These are phyloP conservation scores for Pleurotus platypus DNA, from an alignment of 768 basidiomycete genomes.

Conservation along the genomic window DNA sequence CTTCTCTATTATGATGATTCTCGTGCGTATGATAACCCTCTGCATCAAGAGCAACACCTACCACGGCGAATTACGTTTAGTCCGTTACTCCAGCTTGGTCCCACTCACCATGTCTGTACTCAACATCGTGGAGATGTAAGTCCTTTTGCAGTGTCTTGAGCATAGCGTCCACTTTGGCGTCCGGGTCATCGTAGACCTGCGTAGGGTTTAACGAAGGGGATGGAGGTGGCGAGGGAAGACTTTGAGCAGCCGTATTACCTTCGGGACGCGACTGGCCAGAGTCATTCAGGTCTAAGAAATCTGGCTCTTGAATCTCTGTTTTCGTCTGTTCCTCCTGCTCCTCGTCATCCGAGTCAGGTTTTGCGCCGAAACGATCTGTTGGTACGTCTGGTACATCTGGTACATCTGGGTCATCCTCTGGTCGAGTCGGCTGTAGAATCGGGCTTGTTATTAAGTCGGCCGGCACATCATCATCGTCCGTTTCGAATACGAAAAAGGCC, in stretches of 20 bases:
- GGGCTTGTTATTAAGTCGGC: slow-evolving; percentile 93
- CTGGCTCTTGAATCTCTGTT: slow-evolving; percentile 51
- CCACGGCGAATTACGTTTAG: not conserved
- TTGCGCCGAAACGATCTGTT: slow-evolving; percentile 39
- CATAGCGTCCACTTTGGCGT: slow-evolving; percentile 46
- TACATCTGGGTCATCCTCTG: slow-evolving; percentile 29
- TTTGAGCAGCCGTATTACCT: not conserved
- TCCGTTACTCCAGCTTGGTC: not conserved
- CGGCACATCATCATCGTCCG: slow-evolving; percentile 86
- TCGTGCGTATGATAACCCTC: slow-evolving; percentile 71
- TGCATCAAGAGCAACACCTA: slow-evolving; percentile 79
- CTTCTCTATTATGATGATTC: slow-evolving; percentile 42
- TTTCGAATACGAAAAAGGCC: slow-evolving; percentile 98
- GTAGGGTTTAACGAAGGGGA: slow-evolving; percentile 9
- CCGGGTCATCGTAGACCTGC: slow-evolving; percentile 33
- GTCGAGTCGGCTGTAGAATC: slow-evolving; percentile 65
- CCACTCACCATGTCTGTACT: slow-evolving; percentile 56
- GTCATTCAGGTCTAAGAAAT: slow-evolving; percentile 83
- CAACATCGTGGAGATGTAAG: slow-evolving; percentile 49
- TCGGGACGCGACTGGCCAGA: slow-evolving; percentile 3
- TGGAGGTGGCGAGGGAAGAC: slow-evolving; percentile 18
- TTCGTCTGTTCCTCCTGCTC: slow-evolving; percentile 16
- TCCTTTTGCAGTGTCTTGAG: slow-evolving; percentile 38
- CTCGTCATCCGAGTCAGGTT: slow-evolving; percentile 25
- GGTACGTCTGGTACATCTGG: slow-evolving; percentile 14